phyloP scores from a whole-genome alignment of 1,139 yeast species.

The Lodderomyces parapsilosis region DNA sequence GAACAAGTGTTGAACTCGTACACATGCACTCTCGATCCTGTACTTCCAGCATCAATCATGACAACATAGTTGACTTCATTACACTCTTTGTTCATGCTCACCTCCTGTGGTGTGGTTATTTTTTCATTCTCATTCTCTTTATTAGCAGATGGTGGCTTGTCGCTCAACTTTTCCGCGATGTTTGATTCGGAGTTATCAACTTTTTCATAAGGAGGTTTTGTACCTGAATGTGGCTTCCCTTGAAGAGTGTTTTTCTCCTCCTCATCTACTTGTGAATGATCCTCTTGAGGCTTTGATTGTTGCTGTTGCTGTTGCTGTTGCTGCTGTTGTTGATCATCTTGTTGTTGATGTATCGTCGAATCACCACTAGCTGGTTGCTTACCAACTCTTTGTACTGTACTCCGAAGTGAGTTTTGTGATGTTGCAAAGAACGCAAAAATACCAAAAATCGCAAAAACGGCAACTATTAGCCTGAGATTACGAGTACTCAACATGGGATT shows the following conservation, averaged over 20 bases:
- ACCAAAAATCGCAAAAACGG: slow-evolving; percentile 34
- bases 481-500: slow-evolving; percentile 36
- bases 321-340: slow-evolving; percentile 1
- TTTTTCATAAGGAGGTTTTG: slow-evolving; percentile 34
- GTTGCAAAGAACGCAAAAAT: slow-evolving; percentile 37
- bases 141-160: slow-evolving; percentile 9
- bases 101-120: slow-evolving; percentile 7
- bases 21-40: slow-evolving; percentile 94
- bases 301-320: slow-evolving; percentile 4
- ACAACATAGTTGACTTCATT: slow-evolving; percentile 54
- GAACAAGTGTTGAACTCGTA: slow-evolving; percentile 86
- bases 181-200: slow-evolving; percentile 17
- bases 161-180: slow-evolving; percentile 24
- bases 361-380: slow-evolving; percentile 28
- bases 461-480: slow-evolving; percentile 35
- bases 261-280: slow-evolving; percentile 20
- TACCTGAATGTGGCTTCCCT: slow-evolving; percentile 33
- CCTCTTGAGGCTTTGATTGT: slow-evolving; percentile 1
- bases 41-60: slow-evolving; percentile 96
- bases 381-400: slow-evolving; percentile 23
- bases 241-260: slow-evolving; percentile 32
- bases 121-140: slow-evolving; percentile 3
- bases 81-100: slow-evolving; percentile 17
- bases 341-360: neutral
- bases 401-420: slow-evolving; percentile 27